A percentile compares a stretch with the other conserved stretches of the same genome.
Evolutionary conservation across 2,329 filamentous ascomycete species (phyloP).

Genomic region (Colletotrichum aenigma): DNA sequence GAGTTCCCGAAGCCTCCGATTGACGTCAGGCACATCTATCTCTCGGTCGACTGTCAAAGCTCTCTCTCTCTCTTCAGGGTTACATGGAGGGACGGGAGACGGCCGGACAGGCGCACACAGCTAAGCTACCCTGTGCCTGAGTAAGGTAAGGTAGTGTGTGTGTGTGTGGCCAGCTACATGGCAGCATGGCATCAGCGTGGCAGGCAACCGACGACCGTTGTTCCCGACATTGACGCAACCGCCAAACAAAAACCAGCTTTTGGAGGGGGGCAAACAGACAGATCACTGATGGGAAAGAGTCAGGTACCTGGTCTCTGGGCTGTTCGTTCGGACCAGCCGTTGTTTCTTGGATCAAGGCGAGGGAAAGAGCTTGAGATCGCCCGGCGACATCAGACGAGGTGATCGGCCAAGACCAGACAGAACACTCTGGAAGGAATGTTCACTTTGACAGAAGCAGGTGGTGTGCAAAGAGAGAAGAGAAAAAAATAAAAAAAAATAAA

Average conservation of each 20-base stretch:
- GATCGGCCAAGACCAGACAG: not conserved
- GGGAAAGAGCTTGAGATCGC: not conserved
- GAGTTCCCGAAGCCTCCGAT: conserved; percentile 19
- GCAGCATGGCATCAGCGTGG: not conserved
- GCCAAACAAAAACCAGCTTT: not conserved
- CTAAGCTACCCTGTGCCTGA: not conserved
- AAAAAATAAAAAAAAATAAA: not conserved
- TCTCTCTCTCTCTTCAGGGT: not conserved
- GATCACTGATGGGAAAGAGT: not conserved
- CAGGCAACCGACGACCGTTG: not conserved
- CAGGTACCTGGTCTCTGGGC: not conserved
- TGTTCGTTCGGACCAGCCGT: not conserved
- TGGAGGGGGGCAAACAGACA: not conserved
- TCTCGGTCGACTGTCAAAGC: not conserved
- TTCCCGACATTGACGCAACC: not conserved
- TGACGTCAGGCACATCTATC: conserved; percentile 10
- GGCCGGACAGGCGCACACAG: not conserved
- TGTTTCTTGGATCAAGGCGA: not conserved
- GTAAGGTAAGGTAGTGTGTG: not conserved
- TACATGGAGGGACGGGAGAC: conserved; percentile 7
- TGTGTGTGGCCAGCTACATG: not conserved
- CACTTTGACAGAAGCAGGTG: not conserved
- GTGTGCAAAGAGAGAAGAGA: not conserved
- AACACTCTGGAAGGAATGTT: not conserved
- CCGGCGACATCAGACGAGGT: not conserved